Evolutionary conservation across 805 yeast genomes (phyloP), one percentile per base, ranked within the genome.

Genomic region (Barnettozyma botsteinii): DNA sequence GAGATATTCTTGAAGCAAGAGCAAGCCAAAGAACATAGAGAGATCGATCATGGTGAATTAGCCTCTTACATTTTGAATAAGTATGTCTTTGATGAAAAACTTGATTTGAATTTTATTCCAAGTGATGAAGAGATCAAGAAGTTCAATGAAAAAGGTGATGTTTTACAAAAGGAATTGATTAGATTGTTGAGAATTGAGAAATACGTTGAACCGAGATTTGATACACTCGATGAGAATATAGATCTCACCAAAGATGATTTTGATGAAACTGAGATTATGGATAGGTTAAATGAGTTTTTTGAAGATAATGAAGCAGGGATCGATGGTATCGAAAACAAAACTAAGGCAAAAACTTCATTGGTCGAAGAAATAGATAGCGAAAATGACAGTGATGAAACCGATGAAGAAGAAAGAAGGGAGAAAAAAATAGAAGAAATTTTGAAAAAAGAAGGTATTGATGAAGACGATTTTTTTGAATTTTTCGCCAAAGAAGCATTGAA

Each of bases 391-490:
- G 30, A 26, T 13, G 46, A 32, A 10, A 33, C 31, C 5, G 19
- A 33, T 5, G 43, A 29, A 11, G 38, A 28, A 4, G 34, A 31
- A 6, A 17, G 19, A 15, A 50, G 42, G 10, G 44, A 52, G 9
- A 51, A 46, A 9, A 53, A 53, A 7, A 48, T 46, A 5, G 58
- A 61, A 27, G 50, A 50, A 11, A 41, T 52, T n/a, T 32, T 51
- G 1, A 66, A 65, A 37, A 61, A 61, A 10, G 54, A 67, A 14
- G 73, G 65, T 38, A 73, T 79, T 8, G 77, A 75, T 50, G 85
- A 79, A 48, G 86, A 80, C 52, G 86, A 81, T 50, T 81, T 81
- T 52, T 75, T 80, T 49, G 87, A 81, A 52, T 79, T 67, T 49
- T 77, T 78, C 52, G 60, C 76, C 11, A 67, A 69, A 40, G 73